phyloP scores from a whole-genome alignment of 768 basidiomycete species.

The Pisolithus microcarpus region DNA sequence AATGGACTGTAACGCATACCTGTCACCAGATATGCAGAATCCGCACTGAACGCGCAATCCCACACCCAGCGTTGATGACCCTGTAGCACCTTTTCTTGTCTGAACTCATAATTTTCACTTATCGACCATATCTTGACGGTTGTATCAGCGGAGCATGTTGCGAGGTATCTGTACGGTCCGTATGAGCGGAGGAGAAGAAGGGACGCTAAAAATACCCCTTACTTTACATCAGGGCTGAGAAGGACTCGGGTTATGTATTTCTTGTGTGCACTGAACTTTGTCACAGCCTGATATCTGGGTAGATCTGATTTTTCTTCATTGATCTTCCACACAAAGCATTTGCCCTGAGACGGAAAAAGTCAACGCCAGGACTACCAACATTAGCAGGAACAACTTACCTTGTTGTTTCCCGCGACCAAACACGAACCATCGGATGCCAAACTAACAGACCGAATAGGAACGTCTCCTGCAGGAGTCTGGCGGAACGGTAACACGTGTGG shows the following conservation, averaged over 20 bases:
- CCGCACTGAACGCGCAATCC: slow-evolving; percentile 99
- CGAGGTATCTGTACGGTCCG: slow-evolving; percentile 61
- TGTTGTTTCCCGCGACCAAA: slow-evolving; percentile 95
- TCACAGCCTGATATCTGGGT: slow-evolving; percentile 89
- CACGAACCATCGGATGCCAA: slow-evolving; percentile 93
- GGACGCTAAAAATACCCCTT: slow-evolving; percentile 19
- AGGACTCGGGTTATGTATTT: slow-evolving; percentile 92
- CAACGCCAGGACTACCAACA: slow-evolving; percentile 6
- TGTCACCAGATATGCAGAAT: slow-evolving; percentile 96
- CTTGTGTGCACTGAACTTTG: slow-evolving; percentile 87
- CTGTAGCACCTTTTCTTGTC: slow-evolving; percentile 76
- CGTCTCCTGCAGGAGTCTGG: slow-evolving; percentile 93
- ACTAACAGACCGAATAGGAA: slow-evolving; percentile 91
- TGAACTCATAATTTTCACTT: slow-evolving; percentile 79
- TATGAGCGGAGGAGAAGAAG: slow-evolving; percentile 9
- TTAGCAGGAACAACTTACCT: slow-evolving; percentile 40
- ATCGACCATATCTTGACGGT: slow-evolving; percentile 98
- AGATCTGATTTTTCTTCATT: slow-evolving; percentile 72
- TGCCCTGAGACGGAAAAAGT: slow-evolving; percentile 53
- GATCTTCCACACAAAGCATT: slow-evolving; percentile 97
- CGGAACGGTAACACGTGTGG: slow-evolving; percentile 7
- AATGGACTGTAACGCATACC: slow-evolving; percentile 41
- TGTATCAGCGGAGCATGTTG: slow-evolving; percentile 97
- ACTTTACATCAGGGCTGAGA: slow-evolving; percentile 94
- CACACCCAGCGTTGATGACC: slow-evolving; percentile 99